Evolutionary conservation across 805 yeast species (phyloP), one percentile per base, ranked within the genome.

Genomic region (Candida coleopterorum): DNA sequence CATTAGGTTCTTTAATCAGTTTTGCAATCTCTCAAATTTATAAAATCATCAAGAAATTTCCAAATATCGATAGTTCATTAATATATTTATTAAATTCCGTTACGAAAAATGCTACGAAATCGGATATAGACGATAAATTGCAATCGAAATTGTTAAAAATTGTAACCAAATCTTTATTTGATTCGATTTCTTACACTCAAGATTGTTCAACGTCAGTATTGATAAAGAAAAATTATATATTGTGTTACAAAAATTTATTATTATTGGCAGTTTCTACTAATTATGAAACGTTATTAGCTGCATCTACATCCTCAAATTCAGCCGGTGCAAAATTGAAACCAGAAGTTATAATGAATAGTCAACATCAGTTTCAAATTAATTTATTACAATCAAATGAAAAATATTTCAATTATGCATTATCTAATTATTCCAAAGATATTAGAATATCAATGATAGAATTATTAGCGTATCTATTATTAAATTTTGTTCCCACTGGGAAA

Each of bases 241-340:
- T 55, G 18, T 59, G 55, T 8, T 47, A 58, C 34, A 62, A 58
- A 32, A 60, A 61, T 36, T 32, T 65, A 6, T 47, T 64, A 22
- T 32, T 64, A 2, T 49, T 68, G n/a, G 48, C 60, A 10, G 52
- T 57, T 2, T 43, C 61, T 11, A 46, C 70, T 6, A 55, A 64
- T 45, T 66, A 67, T 43, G 70, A 66, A 42, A 47, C 47, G 26
- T 48, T 67, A 25, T 48, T 67, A 26, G 59, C 68, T 9, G 36
- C 48, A 10, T 63, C 70, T 2, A 50, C 67, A 1, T 58, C 70
- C 1, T 43, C 54, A 6, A 44, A 63, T 3, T 49, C 63, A 0
- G 55, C 66, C 1, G 63, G 67, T 6, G 55, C 69, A 3, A 67
- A 64, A 43, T 40, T 63, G 56, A 64, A 64, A 34, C 72, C 73